These are phyloP conservation scores for Plasmodium vivax DNA, from an alignment of 169 alveolate species.

Conservation along the genomic window DNA sequence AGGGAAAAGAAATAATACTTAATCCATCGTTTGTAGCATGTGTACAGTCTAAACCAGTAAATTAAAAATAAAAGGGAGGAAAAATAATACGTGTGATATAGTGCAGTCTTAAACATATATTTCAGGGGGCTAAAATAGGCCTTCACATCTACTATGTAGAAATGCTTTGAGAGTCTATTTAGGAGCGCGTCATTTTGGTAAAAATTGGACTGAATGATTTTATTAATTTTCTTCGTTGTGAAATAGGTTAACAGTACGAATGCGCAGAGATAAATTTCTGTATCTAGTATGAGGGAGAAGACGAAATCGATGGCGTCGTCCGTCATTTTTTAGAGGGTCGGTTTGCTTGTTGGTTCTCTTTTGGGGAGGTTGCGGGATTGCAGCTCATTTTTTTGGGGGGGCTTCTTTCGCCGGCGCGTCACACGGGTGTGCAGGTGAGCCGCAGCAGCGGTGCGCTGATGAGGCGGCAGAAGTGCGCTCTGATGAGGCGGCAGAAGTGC, in stretches of 20 bases:
- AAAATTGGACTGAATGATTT: constrained; percentile 24
- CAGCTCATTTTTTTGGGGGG: neutral
- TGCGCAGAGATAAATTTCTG: constrained; percentile 20
- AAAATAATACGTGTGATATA: constrained; percentile 44
- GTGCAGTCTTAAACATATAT: constrained; percentile 12
- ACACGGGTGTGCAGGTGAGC: neutral
- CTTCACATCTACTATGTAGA: constrained; percentile 32
- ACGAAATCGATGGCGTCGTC: neutral
- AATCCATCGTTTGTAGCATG: constrained; percentile 10
- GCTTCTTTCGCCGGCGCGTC: neutral
- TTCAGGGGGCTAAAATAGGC: constrained; percentile 41
- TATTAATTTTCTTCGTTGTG: constrained; percentile 11
- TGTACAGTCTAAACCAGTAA: constrained; percentile 33
- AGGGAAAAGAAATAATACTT: neutral
- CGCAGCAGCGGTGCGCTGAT: neutral
- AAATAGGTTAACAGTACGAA: constrained; percentile 11
- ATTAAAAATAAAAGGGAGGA: constrained; percentile 5
- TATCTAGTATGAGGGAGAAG: constrained; percentile 17
- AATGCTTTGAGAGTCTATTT: constrained; percentile 35
- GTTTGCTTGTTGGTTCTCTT: neutral
- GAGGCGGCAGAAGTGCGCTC: neutral
- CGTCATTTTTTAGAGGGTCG: neutral
- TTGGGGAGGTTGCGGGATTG: neutral
- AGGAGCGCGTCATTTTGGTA: constrained; percentile 13
- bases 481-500: neutral